These are phyloP conservation scores for Magnusiomyces clavatus DNA, from an alignment of 1,139 yeast species.

Conservation along the genomic window DNA sequence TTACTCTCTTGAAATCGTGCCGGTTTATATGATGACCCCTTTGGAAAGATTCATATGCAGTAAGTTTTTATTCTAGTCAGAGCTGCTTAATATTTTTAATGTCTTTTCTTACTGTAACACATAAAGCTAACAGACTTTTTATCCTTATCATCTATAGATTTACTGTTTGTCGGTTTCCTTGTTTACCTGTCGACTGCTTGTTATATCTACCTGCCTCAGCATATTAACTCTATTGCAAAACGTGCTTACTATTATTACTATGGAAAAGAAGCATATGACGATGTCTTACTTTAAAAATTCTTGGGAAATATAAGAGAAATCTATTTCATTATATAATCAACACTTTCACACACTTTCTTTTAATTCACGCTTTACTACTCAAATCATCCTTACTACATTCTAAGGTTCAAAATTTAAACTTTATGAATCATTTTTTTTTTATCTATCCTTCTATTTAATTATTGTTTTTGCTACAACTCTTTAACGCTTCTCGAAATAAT, in stretches of 20 bases:
- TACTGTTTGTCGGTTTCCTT: slow-evolving; percentile 13
- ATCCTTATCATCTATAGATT: slow-evolving; percentile 12
- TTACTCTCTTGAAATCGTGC: slow-evolving; percentile 22
- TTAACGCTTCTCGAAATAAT: not conserved
- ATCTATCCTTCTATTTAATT: not conserved
- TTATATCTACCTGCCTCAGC: slow-evolving; percentile 23
- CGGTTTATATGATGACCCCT: slow-evolving; percentile 24
- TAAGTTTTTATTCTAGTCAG: slow-evolving; percentile 15
- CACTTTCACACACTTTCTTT: not conserved
- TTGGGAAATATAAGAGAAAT: too few species aligned
- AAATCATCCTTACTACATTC: too few species aligned
- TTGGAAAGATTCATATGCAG: slow-evolving; percentile 19
- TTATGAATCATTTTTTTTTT: too few species aligned
- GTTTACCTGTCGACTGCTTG: slow-evolving; percentile 19
- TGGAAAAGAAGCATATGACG: slow-evolving; percentile 16
- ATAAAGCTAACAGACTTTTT: not conserved
- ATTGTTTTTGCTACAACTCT: not conserved
- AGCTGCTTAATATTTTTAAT: not conserved
- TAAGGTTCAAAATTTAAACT: too few species aligned
- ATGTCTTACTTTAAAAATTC: not conserved
- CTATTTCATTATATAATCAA: too few species aligned
- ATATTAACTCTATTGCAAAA: slow-evolving; percentile 17
- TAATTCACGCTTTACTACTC: not conserved
- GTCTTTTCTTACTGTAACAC: slow-evolving; percentile 5
- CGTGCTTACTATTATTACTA: slow-evolving; percentile 25